phyloP scores from a whole-genome alignment of 441 rosid species.

The Pelargonium australe region DNA sequence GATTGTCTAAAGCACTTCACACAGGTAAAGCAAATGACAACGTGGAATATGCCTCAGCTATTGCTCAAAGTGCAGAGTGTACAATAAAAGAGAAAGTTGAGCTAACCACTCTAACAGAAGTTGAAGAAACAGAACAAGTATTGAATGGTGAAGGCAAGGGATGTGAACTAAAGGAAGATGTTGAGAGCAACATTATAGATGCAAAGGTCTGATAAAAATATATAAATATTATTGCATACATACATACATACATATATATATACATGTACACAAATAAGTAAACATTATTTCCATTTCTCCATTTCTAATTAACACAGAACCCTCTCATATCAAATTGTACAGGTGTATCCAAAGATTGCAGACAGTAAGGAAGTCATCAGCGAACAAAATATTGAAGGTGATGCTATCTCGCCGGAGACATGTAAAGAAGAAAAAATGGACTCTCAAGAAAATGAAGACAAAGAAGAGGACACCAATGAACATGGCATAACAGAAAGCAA shows the following conservation, averaged over 20 bases:
- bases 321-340: neutral
- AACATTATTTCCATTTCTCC: neutral
- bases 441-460: neutral
- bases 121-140: slow-evolving; percentile 15
- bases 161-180: slow-evolving; percentile 6
- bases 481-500: neutral
- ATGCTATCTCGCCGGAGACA: neutral
- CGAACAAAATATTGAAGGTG: slow-evolving; percentile 13
- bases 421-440: slow-evolving; percentile 5
- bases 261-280: neutral
- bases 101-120: slow-evolving; percentile 12
- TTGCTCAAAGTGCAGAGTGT: slow-evolving; percentile 8
- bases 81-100: slow-evolving; percentile 16
- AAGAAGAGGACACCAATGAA: neutral
- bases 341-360: slow-evolving; percentile 17
- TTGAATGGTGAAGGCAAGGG: slow-evolving; percentile 17
- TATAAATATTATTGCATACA: neutral
- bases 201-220: slow-evolving; percentile 21
- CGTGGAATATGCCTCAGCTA: slow-evolving; percentile 16
- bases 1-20: slow-evolving; percentile 13
- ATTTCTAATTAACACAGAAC: neutral
- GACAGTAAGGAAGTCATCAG: slow-evolving; percentile 6
- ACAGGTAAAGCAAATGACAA: slow-evolving; percentile 20
- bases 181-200: neutral
- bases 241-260: too few relatives aligned